These are phyloP conservation scores for Candida sanyaensis DNA, from an alignment of 1,139 yeast genomes.

Conservation along the genomic window DNA sequence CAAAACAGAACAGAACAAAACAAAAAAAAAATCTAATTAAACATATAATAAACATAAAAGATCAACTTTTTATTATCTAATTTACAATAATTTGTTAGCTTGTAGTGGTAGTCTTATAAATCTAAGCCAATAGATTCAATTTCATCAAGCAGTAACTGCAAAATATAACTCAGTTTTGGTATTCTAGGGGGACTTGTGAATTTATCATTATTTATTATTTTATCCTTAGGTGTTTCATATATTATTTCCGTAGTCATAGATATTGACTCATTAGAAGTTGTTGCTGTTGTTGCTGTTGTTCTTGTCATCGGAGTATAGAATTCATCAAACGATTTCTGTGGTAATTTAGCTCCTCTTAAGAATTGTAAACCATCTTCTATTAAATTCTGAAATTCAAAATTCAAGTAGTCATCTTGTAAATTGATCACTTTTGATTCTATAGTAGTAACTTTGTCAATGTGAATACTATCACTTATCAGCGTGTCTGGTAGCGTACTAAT, in stretches of 20 bases:
- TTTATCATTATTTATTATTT: constrained; percentile 8
- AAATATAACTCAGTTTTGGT: constrained; percentile 1
- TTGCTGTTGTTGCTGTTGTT: too few species aligned
- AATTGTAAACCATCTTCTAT: constrained; percentile 9
- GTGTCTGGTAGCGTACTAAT: not conserved
- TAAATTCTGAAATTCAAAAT: constrained; percentile 9
- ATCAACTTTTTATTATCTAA: too few species aligned
- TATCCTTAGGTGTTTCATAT: constrained; percentile 12
- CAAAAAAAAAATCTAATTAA: too few species aligned
- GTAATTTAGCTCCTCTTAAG: constrained; percentile 2
- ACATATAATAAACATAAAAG: too few species aligned
- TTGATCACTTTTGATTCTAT: constrained; percentile 9
- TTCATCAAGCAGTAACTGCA: not conserved
- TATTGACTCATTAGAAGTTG: not conserved
- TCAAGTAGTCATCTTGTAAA: constrained; percentile 7
- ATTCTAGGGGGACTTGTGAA: not conserved
- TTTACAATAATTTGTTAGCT: too few species aligned
- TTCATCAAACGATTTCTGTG: constrained; percentile 11
- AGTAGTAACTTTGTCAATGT: constrained; percentile 7
- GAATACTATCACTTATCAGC: not conserved
- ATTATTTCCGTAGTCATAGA: not conserved
- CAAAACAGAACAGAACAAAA: too few species aligned
- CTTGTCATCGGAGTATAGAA: constrained; percentile 8
- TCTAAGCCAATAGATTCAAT: constrained; percentile 1
- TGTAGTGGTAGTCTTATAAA: not conserved